phyloP scores from a whole-genome alignment of 352 stramenopile species.

The Globisporangium barbulae region DNA sequence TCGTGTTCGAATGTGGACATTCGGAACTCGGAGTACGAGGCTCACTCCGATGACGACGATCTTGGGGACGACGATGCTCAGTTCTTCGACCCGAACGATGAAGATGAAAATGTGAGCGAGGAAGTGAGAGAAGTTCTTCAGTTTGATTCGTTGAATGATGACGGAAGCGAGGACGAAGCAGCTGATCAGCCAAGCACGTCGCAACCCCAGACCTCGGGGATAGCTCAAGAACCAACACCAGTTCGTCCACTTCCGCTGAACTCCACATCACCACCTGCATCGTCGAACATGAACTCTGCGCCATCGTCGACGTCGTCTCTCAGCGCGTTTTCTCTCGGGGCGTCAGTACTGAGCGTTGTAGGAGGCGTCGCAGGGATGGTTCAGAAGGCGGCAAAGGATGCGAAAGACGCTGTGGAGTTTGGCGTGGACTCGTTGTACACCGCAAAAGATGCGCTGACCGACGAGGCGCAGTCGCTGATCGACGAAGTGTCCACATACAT shows the following conservation, averaged over 20 bases:
- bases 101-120: slow-evolving; percentile 21
- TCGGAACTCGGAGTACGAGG: slow-evolving; percentile 25
- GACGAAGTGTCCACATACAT: slow-evolving; percentile 60
- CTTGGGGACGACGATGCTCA: slow-evolving; percentile 37
- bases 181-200: not conserved
- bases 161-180: not conserved
- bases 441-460: slow-evolving; percentile 57
- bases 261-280: slow-evolving; percentile 17
- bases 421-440: slow-evolving; percentile 73
- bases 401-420: slow-evolving; percentile 71
- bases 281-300: slow-evolving; percentile 12
- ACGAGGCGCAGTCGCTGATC: slow-evolving; percentile 63
- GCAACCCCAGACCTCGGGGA: not conserved
- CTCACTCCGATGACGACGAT: slow-evolving; percentile 53
- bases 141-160: slow-evolving; percentile 2
- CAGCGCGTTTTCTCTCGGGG: slow-evolving; percentile 48
- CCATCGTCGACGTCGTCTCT: slow-evolving; percentile 32
- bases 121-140: slow-evolving; percentile 9
- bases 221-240: not conserved
- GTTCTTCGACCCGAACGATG: slow-evolving; percentile 29
- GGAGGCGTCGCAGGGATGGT: slow-evolving; percentile 67
- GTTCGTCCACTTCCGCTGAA: slow-evolving; percentile 12
- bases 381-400: slow-evolving; percentile 68
- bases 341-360: slow-evolving; percentile 60
- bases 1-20: slow-evolving; percentile 59